Evolutionary conservation across 345 rosid species (phyloP).

Genomic region (Euphorbia peplus): DNA sequence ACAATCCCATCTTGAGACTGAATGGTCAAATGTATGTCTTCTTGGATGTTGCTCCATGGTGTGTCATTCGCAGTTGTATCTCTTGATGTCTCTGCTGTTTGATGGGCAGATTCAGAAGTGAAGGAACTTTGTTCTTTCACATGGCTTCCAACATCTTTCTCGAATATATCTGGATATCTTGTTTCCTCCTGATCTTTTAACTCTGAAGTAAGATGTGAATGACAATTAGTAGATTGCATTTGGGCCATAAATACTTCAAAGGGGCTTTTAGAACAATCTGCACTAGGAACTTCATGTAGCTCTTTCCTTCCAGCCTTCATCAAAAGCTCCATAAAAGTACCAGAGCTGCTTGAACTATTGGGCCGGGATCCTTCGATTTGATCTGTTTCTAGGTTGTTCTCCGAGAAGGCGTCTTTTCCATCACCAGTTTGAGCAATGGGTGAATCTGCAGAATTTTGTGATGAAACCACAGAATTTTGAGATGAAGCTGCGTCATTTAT

Average conservation of each 20-base stretch:
- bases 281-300: slow-evolving; percentile 26
- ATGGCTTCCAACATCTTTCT: slow-evolving; percentile 19
- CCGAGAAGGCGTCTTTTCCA: too few species aligned
- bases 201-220: slow-evolving; percentile 28
- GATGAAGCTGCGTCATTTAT: slow-evolving; percentile 35
- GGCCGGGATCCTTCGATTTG: slow-evolving; percentile 17
- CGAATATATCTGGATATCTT: slow-evolving; percentile 28
- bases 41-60: slow-evolving; percentile 23
- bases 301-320: slow-evolving; percentile 40
- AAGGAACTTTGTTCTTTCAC: slow-evolving; percentile 21
- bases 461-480: slow-evolving; percentile 57
- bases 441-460: slow-evolving; percentile 40
- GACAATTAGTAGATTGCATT: too few species aligned
- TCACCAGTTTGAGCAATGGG: slow-evolving; percentile 40
- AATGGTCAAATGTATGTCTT: slow-evolving; percentile 24
- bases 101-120: slow-evolving; percentile 25
- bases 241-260: slow-evolving; percentile 17
- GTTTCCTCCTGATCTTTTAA: slow-evolving; percentile 26
- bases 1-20: slow-evolving; percentile 26
- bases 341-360: slow-evolving; percentile 22
- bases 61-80: slow-evolving; percentile 30
- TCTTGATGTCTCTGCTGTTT: slow-evolving; percentile 21
- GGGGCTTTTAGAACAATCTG: too few species aligned
- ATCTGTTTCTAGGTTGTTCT: slow-evolving; percentile 43
- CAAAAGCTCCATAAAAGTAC: slow-evolving; percentile 56